Base-by-base conservation (phyloP, 306 rosid genomes). In the Vigna mungo region DNA sequence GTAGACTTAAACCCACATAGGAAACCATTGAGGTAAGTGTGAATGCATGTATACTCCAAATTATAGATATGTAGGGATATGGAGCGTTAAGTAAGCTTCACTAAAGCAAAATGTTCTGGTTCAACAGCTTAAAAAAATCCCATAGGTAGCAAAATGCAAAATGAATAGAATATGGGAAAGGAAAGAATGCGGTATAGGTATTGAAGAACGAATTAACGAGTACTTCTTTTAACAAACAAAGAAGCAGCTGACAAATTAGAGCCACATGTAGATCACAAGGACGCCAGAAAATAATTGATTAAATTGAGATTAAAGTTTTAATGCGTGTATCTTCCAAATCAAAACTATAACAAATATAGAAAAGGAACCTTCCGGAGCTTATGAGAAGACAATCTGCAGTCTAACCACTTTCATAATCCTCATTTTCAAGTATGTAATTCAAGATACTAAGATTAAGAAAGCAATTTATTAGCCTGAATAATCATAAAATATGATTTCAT, bases 11-110 rank as follows among this genome's bases (percentile, higher is more conserved):
- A 62, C 14, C 46, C 20, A 61, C 11, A n/a, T 30, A 71, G 44
- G 46, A 21, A 46, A 43, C n/a, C 46, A 58, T 14, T 55, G 36
- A 71, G 54, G 72, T 7, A 60, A 72, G 37, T 59, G 76, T 11
- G 65, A 64, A 48, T 12, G 61, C 34, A 49, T 36, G 20, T 25
- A 56, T 63, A 53, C 52, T 79, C 36, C 81, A 69, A 76, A 54
- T 55, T 62, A 63, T 69, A 37, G 72, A 36, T 9, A 32, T 32
- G 6, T 55, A 63, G 43, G n/a, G 21, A 48, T 11, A 37, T 54
- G 23, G 68, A 69, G 30, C 4, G 6, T 20, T 21, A 21, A 21
- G 23, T 21, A 21, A 21, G 23, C 23, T 21, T 1, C 1, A 21
- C 1, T 21, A 21, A 21, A 21, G 23, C 23, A 21, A 21, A 21